A percentile compares a stretch with the other conserved stretches of the same genome.
These are phyloP conservation scores for Malania oleifera DNA, from an alignment of 164 flowering plant species.

Conservation along the genomic window DNA sequence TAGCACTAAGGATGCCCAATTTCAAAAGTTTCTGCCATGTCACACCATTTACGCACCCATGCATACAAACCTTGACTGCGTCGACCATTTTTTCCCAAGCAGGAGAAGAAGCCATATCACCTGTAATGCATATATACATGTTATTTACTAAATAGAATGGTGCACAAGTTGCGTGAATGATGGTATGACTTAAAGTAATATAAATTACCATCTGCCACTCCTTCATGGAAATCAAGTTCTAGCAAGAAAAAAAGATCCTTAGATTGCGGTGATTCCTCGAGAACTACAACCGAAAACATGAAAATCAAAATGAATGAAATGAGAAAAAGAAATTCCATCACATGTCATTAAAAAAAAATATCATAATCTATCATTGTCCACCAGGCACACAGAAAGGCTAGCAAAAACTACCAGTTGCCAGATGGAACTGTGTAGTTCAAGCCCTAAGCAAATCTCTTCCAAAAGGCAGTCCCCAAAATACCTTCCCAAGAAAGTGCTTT, in stretches of 20 bases:
- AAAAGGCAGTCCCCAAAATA: too few species aligned
- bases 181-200: neutral
- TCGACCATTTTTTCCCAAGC: constrained; percentile 58
- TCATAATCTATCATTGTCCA: too few species aligned
- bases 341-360: too few species aligned
- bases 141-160: neutral
- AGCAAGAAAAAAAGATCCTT: constrained; percentile 46
- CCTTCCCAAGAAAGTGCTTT: too few species aligned
- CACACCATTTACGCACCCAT: too few species aligned
- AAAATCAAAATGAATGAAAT: constrained; percentile 7
- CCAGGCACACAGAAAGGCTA: too few species aligned
- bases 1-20: too few species aligned
- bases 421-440: too few species aligned
- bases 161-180: neutral
- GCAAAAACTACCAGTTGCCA: too few species aligned
- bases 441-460: too few species aligned
- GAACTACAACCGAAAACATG: constrained; percentile 34
- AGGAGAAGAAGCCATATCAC: constrained; percentile 22
- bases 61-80: constrained; percentile 40
- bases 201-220: constrained; percentile 26
- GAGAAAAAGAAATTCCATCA: too few species aligned
- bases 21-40: too few species aligned
- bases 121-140: constrained; percentile 21
- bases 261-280: constrained; percentile 33
- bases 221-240: constrained; percentile 28